phyloP scores from a whole-genome alignment of 345 rosid species.

The Streptanthus diversifolius region DNA sequence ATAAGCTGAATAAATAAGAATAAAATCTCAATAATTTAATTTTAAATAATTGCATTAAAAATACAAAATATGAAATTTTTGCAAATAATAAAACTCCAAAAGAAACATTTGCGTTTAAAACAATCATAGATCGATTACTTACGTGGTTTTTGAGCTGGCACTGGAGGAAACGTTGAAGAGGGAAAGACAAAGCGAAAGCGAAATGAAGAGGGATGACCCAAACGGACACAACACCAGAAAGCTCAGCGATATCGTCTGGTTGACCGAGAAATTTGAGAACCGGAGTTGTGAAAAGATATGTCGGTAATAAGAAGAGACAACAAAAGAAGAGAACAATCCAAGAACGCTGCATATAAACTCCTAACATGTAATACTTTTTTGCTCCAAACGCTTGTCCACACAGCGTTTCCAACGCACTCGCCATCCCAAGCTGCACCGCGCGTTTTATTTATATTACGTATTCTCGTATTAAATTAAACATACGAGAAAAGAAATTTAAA shows the following conservation, averaged over 20 bases:
- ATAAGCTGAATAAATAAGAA: background rate
- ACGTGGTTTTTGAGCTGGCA: slow-evolving; percentile 53
- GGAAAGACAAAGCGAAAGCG: slow-evolving; percentile 53
- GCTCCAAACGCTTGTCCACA: slow-evolving; percentile 87
- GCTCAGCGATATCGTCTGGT: slow-evolving; percentile 64
- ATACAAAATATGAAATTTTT: background rate
- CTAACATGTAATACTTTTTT: slow-evolving; percentile 50
- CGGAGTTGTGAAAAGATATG: slow-evolving; percentile 56
- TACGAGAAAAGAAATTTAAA: background rate
- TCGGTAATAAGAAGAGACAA: slow-evolving; percentile 47
- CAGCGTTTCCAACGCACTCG: slow-evolving; percentile 67
- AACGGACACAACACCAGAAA: slow-evolving; percentile 41
- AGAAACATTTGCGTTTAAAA: background rate
- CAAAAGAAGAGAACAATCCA: slow-evolving; percentile 53
- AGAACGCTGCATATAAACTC: slow-evolving; percentile 68
- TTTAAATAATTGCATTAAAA: background rate
- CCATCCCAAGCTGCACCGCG: slow-evolving; percentile 58
- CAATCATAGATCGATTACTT: background rate
- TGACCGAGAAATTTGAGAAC: slow-evolving; percentile 55
- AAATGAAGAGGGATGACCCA: slow-evolving; percentile 65
- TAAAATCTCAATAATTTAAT: no score
- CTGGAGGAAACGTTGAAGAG: slow-evolving; percentile 60
- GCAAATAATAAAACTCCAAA: background rate
- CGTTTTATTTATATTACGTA: background rate
- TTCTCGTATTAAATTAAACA: background rate